These are phyloP conservation scores for Crithidia bombi DNA, from an alignment of 208 protist genomes.

Conservation along the genomic window DNA sequence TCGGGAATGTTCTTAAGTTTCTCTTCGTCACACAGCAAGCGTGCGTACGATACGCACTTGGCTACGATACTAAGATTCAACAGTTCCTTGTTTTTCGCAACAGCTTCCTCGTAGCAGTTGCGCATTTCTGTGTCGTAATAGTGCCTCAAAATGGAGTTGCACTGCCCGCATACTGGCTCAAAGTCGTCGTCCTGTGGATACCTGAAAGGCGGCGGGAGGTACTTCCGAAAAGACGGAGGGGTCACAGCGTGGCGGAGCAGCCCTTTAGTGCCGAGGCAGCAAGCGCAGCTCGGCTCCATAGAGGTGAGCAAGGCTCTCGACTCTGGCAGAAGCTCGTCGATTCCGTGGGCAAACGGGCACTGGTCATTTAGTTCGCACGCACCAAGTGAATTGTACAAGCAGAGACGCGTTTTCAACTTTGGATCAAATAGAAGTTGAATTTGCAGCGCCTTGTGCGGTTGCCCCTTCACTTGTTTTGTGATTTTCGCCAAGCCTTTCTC, in stretches of 20 bases:
- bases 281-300: slow-evolving; percentile 34
- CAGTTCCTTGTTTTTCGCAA: not conserved
- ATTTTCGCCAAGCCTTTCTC: slow-evolving; percentile 46
- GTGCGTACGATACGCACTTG: slow-evolving; percentile 43
- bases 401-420: slow-evolving; percentile 49
- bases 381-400: slow-evolving; percentile 41
- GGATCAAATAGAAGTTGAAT: slow-evolving; percentile 60
- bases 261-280: slow-evolving; percentile 39
- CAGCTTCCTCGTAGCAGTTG: slow-evolving; percentile 31
- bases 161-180: slow-evolving; percentile 42
- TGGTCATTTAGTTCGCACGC: slow-evolving; percentile 36
- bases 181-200: slow-evolving; percentile 34
- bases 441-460: slow-evolving; percentile 35
- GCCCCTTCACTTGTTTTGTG: slow-evolving; percentile 18
- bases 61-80: slow-evolving; percentile 10
- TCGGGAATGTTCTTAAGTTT: slow-evolving; percentile 31
- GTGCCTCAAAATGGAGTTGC: slow-evolving; percentile 33
- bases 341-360: slow-evolving; percentile 63
- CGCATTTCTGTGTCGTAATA: slow-evolving; percentile 42
- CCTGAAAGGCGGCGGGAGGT: slow-evolving; percentile 30
- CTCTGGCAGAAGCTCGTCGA: slow-evolving; percentile 42
- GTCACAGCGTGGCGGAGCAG: slow-evolving; percentile 45
- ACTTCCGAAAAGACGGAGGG: slow-evolving; percentile 48
- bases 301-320: slow-evolving; percentile 28
- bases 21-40: slow-evolving; percentile 22